These are phyloP conservation scores for Trichoderma endophyticum DNA, from an alignment of 2,329 filamentous ascomycete species.

Conservation along the genomic window DNA sequence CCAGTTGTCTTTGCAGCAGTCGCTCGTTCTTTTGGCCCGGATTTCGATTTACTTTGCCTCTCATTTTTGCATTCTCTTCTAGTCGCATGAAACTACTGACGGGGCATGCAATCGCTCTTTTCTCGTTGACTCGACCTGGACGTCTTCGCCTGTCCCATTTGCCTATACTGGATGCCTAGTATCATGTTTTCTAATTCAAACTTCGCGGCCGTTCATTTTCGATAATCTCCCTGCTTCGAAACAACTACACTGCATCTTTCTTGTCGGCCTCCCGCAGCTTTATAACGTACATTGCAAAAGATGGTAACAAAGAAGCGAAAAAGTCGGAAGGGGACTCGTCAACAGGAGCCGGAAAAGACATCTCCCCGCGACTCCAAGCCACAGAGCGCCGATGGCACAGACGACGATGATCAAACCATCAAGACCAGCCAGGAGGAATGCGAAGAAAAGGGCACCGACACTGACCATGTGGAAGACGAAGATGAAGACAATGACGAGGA, in stretches of 20 bases:
- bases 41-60: background rate
- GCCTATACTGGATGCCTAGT: background rate
- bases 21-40: constrained; percentile 1
- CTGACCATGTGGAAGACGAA: constrained; percentile 27
- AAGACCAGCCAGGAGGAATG: constrained; percentile 37
- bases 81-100: background rate
- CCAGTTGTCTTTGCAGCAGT: background rate
- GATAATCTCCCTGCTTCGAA: background rate
- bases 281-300: background rate
- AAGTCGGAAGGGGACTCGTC: background rate
- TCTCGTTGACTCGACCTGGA: constrained; percentile 1
- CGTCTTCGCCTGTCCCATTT: background rate
- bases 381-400: constrained; percentile 31
- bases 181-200: constrained; percentile 8
- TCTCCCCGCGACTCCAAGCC: background rate
- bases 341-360: background rate
- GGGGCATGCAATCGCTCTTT: background rate
- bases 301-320: constrained; percentile 13
- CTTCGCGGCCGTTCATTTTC: background rate
- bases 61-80: background rate
- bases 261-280: background rate
- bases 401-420: constrained; percentile 35
- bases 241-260: background rate
- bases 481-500: constrained; percentile 30
- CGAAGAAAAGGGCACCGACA: constrained; percentile 23